These are phyloP conservation scores for Cutaneotrichosporon mucoides DNA, from an alignment of 1,284 basidiomycete genomes.

Conservation along the genomic window DNA sequence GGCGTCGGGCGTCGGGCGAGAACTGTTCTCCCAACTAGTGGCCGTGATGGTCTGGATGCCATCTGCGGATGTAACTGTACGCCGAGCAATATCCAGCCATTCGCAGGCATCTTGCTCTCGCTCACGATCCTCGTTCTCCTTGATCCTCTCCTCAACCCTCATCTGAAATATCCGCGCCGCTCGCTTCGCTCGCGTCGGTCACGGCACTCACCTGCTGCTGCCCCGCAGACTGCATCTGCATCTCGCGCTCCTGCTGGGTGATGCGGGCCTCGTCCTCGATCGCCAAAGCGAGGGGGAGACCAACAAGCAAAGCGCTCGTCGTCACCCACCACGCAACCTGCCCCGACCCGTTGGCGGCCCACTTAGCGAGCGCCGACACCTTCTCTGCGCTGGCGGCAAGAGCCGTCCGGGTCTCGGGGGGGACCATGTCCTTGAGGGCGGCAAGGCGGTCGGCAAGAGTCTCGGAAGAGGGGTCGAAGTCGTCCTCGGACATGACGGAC, in stretches of 20 bases:
- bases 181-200: no score
- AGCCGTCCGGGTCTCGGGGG: constrained; percentile 76
- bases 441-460: constrained; percentile 81
- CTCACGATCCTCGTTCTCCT: no score
- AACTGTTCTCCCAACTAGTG: no score
- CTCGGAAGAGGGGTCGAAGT: constrained; percentile 54
- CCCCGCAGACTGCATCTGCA: constrained; percentile 87
- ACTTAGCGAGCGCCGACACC: constrained; percentile 61
- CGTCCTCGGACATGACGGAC: constrained; percentile 35
- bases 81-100: no score
- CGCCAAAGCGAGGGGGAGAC: constrained; percentile 83
- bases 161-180: background rate
- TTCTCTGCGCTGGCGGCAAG: constrained; percentile 62
- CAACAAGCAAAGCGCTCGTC: constrained; percentile 88
- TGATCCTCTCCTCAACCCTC: no score
- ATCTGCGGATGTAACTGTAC: no score
- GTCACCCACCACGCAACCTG: constrained; percentile 92
- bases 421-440: constrained; percentile 92
- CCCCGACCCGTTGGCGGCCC: constrained; percentile 60
- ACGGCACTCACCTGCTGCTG: constrained; percentile 69
- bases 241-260: constrained; percentile 90
- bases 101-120: no score
- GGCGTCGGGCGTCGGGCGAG: no score
- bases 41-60: no score
- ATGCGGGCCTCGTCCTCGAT: constrained; percentile 95